Conservation (phyloP, 345 rosid species). For the Capsella bursapastoris region DNA sequence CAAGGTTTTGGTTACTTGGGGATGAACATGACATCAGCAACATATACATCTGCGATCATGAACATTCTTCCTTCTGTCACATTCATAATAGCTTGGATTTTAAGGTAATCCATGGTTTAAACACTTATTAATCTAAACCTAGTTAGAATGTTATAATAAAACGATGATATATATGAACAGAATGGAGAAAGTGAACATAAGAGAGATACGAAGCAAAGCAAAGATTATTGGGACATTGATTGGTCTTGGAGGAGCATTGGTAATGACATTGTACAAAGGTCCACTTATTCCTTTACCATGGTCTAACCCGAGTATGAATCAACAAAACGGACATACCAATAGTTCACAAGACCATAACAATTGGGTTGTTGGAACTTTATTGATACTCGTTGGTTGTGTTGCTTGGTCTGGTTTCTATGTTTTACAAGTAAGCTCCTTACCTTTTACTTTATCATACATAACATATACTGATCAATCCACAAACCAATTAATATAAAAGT, state of each 20-base stretch:
- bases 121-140: neutral
- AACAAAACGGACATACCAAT: slow-evolving; percentile 32
- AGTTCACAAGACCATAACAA: slow-evolving; percentile 50
- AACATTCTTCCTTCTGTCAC: slow-evolving; percentile 83
- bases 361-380: slow-evolving; percentile 66
- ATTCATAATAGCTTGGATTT: slow-evolving; percentile 62
- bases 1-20: too few species aligned
- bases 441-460: neutral
- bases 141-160: neutral
- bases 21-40: slow-evolving; percentile 71
- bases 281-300: slow-evolving; percentile 53
- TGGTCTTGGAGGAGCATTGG: slow-evolving; percentile 67
- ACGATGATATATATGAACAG: slow-evolving; percentile 36
- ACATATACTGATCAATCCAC: neutral
- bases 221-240: slow-evolving; percentile 67
- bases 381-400: slow-evolving; percentile 68
- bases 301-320: slow-evolving; percentile 39
- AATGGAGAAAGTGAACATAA: slow-evolving; percentile 58
- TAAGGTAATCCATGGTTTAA: slow-evolving; percentile 50
- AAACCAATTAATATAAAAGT: neutral
- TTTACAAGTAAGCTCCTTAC: slow-evolving; percentile 50
- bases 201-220: slow-evolving; percentile 58
- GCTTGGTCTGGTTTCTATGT: slow-evolving; percentile 77
- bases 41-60: slow-evolving; percentile 74
- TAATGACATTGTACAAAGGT: slow-evolving; percentile 76